Base-by-base conservation (phyloP, 2,329 filamentous ascomycete species). In the Cladosporium velox region DNA sequence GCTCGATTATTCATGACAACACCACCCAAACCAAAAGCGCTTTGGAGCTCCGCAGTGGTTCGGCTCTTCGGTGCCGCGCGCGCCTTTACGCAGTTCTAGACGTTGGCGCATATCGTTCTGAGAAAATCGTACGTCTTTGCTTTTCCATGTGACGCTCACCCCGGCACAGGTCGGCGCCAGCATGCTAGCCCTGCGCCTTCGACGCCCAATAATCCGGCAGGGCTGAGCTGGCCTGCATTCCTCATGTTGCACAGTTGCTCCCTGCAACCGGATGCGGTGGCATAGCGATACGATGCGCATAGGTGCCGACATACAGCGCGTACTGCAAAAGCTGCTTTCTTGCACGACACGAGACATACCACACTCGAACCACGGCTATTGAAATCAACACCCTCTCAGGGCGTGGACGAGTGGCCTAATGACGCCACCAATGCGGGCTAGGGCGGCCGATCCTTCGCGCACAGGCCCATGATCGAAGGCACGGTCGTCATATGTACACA, bases 381-480 rank as follows among this genome's bases (percentile, higher is more conserved):
- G 52, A 55, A n/a, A 34, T 55, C 52, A 34, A n/a, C 28, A 34
- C 52, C 24, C 34, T 47, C 41, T 18, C 15, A 55, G 52, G 52
- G 52, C 52, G 28, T 55, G 18, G 30, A 55, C 28, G 30, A 55
- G 28, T 55, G 18, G 18, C 28, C 52, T 21, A 34, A 55, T 55
- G 52, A 55, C 52, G 52, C 52, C 52, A 55, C 52, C 52, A 55
- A 55, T 32, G 52, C 52, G 52, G 52, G 26, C 52, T 34, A 55
- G 52, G 32, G 52, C 18, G 18, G 52, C 26, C 52, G 52, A 55
- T 55, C 52, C 52, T 55, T 55, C 28, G 32, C 14, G 52, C 52
- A 55, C 52, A 32, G 28, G 18, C 52, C 52, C 3, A 55, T 24
- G 52, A 55, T 55, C 52, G 28, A 34, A 34, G 28, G 52, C 52